Evolutionary conservation across 2,329 filamentous ascomycete species (phyloP).

Genomic region (Thielaviopsis ethacetica): DNA sequence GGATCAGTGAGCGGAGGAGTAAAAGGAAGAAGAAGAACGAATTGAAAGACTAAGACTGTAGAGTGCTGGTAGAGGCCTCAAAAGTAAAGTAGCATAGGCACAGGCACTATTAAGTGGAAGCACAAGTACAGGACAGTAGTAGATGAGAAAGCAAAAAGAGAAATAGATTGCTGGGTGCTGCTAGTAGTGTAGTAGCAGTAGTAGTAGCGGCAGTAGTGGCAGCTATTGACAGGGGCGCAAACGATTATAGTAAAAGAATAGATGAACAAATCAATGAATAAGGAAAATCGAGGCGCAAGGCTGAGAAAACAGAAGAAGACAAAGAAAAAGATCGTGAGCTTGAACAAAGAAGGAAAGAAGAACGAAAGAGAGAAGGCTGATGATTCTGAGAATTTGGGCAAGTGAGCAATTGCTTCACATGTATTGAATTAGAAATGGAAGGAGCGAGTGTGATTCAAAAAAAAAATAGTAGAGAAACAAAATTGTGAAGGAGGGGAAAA

Average conservation of each 20-base stretch:
- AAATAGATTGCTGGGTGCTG: background rate
- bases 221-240: background rate
- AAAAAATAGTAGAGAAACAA: no score
- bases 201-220: background rate
- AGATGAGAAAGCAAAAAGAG: background rate
- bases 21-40: background rate
- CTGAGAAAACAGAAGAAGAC: background rate
- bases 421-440: no score
- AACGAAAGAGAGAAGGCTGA: no score
- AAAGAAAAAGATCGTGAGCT: background rate
- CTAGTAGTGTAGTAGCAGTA: no score
- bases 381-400: no score
- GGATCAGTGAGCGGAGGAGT: no score
- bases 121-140: no score
- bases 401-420: no score
- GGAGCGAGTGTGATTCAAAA: no score
- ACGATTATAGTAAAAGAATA: background rate
- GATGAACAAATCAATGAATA: background rate
- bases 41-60: background rate
- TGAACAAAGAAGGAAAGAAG: background rate
- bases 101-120: no score
- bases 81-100: no score
- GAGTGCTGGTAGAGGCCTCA: background rate
- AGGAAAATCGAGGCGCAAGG: background rate
- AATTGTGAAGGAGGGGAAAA: no score